These are phyloP conservation scores for Cladosporium sp. DNA, from an alignment of 2,329 filamentous ascomycete genomes.

Conservation along the genomic window DNA sequence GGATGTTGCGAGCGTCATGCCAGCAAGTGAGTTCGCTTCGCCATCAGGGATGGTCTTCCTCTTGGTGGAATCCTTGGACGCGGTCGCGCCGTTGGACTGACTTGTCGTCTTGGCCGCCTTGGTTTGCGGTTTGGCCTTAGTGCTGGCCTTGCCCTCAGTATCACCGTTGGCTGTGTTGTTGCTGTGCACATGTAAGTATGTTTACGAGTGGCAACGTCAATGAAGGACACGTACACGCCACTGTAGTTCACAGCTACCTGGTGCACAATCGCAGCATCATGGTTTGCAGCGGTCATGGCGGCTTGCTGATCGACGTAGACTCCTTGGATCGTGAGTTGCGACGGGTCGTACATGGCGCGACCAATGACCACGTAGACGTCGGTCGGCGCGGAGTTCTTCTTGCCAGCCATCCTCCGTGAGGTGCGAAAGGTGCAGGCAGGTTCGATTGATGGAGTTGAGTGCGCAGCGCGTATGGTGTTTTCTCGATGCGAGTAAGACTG, in stretches of 20 bases:
- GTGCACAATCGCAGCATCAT: neutral
- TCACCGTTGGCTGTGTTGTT: neutral
- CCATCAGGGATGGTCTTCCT: conserved; percentile 11
- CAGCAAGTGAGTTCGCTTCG: conserved; percentile 2
- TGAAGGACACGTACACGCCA: neutral
- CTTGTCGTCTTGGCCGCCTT: neutral
- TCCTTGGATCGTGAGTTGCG: neutral
- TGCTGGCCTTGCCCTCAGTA: neutral
- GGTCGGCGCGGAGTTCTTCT: neutral
- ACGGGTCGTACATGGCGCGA: neutral
- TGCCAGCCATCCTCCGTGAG: neutral
- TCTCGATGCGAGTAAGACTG: too few relatives aligned
- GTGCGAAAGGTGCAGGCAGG: neutral
- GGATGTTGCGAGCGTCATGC: conserved; percentile 11
- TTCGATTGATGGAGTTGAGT: neutral
- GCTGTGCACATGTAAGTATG: neutral
- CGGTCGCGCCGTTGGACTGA: neutral
- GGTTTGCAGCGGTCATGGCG: neutral
- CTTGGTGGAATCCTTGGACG: neutral
- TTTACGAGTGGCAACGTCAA: neutral
- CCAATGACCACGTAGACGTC: neutral
- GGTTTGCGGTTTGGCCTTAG: neutral
- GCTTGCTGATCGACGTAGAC: neutral
- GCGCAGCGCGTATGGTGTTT: neutral
- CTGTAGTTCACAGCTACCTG: neutral